A percentile compares a stretch with the other conserved stretches of the same genome.
phyloP scores from a whole-genome alignment of 805 yeast genomes.

The Suhomyces faveliae region DNA sequence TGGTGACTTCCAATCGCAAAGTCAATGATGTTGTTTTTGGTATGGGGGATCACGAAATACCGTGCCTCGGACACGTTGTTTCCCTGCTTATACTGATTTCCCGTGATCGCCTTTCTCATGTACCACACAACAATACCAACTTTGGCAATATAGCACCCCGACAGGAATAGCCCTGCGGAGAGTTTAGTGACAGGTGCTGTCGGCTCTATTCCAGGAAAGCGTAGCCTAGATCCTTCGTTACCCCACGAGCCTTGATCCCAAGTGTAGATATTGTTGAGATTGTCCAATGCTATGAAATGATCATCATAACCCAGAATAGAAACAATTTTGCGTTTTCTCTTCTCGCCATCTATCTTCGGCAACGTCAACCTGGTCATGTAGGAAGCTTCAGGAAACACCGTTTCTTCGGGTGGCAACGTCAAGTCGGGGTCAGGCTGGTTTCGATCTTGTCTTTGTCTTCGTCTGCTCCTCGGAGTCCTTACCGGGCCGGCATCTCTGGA shows the following conservation, averaged over 20 bases:
- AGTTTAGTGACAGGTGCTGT: constrained; percentile 41
- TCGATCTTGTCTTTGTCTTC: too few species aligned
- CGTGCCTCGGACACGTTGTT: constrained; percentile 29
- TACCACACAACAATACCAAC: constrained; percentile 66
- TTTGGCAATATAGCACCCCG: constrained; percentile 46
- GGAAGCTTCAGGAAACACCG: constrained; percentile 17
- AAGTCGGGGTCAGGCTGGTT: constrained; percentile 21
- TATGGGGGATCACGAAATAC: constrained; percentile 41
- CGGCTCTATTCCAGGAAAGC: constrained; percentile 30
- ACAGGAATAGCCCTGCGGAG: constrained; percentile 67
- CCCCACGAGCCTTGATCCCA: constrained; percentile 53
- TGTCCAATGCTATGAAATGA: constrained; percentile 62
- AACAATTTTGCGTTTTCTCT: constrained; percentile 31
- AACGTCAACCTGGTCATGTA: constrained; percentile 24
- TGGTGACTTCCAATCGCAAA: constrained; percentile 53
- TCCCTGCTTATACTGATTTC: constrained; percentile 17
- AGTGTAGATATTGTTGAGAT: constrained; percentile 47
- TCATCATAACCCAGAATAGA: constrained; percentile 61
- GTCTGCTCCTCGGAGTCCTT: too few species aligned
- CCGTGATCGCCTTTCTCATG: constrained; percentile 21
- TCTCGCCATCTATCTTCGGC: constrained; percentile 12
- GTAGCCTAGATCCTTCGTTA: constrained; percentile 43
- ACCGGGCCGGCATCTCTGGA: constrained; percentile 18
- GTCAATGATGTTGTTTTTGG: constrained; percentile 46
- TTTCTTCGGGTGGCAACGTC: constrained; percentile 22